Percentiles rank a stretch among this genome's conserved stretches.
Conservation (phyloP, 495 filamentous ascomycete genomes). For the Parachaetomium inaequale region DNA sequence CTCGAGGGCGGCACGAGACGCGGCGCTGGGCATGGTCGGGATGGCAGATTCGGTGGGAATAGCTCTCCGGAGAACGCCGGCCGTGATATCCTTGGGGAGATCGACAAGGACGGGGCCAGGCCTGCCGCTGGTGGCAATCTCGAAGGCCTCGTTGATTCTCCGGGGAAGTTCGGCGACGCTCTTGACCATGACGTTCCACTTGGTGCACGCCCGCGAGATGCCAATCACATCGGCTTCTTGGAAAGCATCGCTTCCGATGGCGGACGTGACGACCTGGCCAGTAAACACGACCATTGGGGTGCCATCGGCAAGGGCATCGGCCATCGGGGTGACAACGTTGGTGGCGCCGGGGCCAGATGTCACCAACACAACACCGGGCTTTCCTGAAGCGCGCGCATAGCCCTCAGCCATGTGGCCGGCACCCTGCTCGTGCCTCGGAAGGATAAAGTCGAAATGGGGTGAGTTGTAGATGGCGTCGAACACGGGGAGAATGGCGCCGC, state of each 20-base stretch:
- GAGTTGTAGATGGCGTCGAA: conserved; percentile 83
- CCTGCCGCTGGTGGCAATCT: conserved; percentile 72
- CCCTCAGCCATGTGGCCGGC: conserved; percentile 81
- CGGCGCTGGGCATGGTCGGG: conserved; percentile 65
- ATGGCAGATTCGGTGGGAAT: conserved; percentile 64
- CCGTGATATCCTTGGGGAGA: conserved; percentile 75
- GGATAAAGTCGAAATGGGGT: conserved; percentile 69
- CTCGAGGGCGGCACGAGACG: conserved; percentile 61
- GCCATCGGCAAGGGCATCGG: conserved; percentile 73
- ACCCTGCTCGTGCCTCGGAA: conserved; percentile 76
- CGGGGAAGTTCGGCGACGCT: conserved; percentile 71
- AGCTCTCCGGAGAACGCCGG: conserved; percentile 59
- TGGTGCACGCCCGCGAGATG: conserved; percentile 74
- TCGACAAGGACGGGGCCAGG: conserved; percentile 79
- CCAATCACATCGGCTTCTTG: conserved; percentile 76
- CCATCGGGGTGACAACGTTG: conserved; percentile 75
- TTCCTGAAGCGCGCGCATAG: conserved; percentile 70
- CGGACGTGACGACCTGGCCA: conserved; percentile 69
- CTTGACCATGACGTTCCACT: conserved; percentile 86
- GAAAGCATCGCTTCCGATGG: conserved; percentile 77
- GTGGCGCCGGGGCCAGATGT: conserved; percentile 77
- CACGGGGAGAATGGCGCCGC: conserved; percentile 77
- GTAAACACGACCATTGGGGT: conserved; percentile 76
- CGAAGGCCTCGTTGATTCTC: conserved; percentile 79
- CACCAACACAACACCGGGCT: conserved; percentile 73